These are phyloP conservation scores for Adansonia rubrostipa DNA, from an alignment of 441 rosid genomes.

Conservation along the genomic window DNA sequence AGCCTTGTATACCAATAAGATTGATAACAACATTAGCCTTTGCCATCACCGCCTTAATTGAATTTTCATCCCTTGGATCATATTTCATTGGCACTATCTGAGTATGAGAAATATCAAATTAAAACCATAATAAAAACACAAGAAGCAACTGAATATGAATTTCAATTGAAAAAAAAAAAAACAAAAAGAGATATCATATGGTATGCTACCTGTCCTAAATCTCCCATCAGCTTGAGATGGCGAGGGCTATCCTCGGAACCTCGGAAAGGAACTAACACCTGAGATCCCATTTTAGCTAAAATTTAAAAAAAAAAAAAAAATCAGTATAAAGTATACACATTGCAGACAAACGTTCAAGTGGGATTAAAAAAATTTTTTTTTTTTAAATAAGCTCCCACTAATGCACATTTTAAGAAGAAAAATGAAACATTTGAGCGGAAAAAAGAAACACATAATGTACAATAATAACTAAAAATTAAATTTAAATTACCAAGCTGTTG, in stretches of 20 bases:
- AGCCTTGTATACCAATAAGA: slow-evolving; percentile 68
- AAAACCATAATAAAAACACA: slow-evolving; percentile 10
- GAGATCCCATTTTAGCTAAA: slow-evolving; percentile 98
- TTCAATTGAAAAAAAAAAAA: neutral
- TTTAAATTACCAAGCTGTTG: slow-evolving; percentile 91
- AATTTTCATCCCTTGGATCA: slow-evolving; percentile 86
- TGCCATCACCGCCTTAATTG: slow-evolving; percentile 98
- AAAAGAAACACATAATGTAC: neutral
- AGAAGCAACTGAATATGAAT: neutral
- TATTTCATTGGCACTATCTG: slow-evolving; percentile 97
- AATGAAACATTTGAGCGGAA: neutral
- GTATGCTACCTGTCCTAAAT: slow-evolving; percentile 86
- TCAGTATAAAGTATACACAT: neutral
- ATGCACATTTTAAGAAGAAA: slow-evolving; percentile 9
- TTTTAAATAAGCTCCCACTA: neutral
- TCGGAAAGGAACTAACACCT: slow-evolving; percentile 95
- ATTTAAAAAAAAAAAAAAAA: slow-evolving; percentile 17
- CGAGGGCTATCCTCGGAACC: slow-evolving; percentile 92
- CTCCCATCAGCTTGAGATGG: slow-evolving; percentile 99
- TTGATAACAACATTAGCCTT: slow-evolving; percentile 98
- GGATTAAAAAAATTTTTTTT: neutral
- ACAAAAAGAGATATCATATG: slow-evolving; percentile 5
- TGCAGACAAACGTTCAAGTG: neutral
- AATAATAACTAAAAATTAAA: slow-evolving; percentile 12
- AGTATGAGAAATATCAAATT: slow-evolving; percentile 27